Base-by-base conservation (phyloP, 129 eudicot species). In the Ambrosia trifida region DNA sequence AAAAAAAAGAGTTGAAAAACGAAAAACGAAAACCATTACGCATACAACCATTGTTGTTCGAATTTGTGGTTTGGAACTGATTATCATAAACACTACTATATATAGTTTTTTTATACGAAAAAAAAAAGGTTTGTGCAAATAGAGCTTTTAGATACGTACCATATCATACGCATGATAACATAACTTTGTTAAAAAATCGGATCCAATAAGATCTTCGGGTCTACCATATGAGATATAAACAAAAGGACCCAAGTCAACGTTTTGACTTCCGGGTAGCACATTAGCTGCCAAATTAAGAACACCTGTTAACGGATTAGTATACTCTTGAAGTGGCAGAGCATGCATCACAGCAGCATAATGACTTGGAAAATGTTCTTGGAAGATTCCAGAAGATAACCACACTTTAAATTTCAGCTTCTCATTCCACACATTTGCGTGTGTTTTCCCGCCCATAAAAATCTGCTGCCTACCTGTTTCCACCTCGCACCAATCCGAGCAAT, bases 401-500 rank as follows among this genome's bases (percentile, higher is more conserved):
- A 88, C 89, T 80, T 83, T 89, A 20, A 89, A 76, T 68, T 82
- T 94, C 69, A 94, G 51, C 36, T 72, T 80, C 76, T 89, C 90
- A 59, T 79, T 79, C 76, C 76, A 84, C 76, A 79, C 76, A 38
- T 73, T 84, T 66, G 87, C 91, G 56, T 87, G 86, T 33, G 90
- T 76, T 69, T 79, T 63, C 66, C 82, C 87, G 9, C 95, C 92
- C 86, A 85, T 84, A 64, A 89, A 87, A 40, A 86, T 85, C 80
- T 88, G 82, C 54, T 79, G 86, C 70, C 75, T 61, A 69, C 85
- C 82, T 64, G 81, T 63, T 80, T 94, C 93, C 19, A 94, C 95
- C 83, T 94, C 96, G 68, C 85, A 94, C 95, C 95, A 89, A 70
- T 89, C 98, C 57, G 79, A 76, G 83, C 85, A 79, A 54, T 56